These are phyloP conservation scores for Sporodiniella umbellata DNA, from an alignment of 371 early-diverging fungal genomes.

Conservation along the genomic window DNA sequence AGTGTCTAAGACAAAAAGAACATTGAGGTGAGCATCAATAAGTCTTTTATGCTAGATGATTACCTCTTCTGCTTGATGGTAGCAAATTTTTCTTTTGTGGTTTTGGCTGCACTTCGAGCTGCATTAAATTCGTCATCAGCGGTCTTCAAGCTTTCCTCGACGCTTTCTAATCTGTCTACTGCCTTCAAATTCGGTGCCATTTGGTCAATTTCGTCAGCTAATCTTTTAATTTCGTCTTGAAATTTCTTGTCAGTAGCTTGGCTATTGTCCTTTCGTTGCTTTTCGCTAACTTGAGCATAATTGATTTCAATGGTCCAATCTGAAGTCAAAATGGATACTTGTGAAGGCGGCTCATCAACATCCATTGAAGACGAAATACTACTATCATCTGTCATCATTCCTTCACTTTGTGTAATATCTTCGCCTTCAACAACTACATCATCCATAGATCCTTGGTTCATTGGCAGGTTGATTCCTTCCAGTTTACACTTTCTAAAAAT, in stretches of 20 bases:
- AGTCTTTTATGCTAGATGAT: not conserved
- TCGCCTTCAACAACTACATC: slow-evolving; percentile 68
- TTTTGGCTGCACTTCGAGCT: slow-evolving; percentile 75
- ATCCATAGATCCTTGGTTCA: slow-evolving; percentile 63
- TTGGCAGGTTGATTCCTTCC: slow-evolving; percentile 87
- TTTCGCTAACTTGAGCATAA: slow-evolving; percentile 50
- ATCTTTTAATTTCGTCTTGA: slow-evolving; percentile 61
- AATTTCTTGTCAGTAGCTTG: slow-evolving; percentile 65
- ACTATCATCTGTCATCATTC: not conserved
- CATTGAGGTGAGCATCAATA: not conserved
- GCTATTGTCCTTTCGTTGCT: slow-evolving; percentile 48
- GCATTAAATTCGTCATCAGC: slow-evolving; percentile 80
- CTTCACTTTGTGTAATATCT: slow-evolving; percentile 5
- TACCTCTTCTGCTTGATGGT: slow-evolving; percentile 81
- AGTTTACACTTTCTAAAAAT: slow-evolving; percentile 87
- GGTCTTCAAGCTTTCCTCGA: slow-evolving; percentile 71
- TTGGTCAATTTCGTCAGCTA: slow-evolving; percentile 75
- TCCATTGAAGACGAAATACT: slow-evolving; percentile 43
- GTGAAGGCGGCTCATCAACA: slow-evolving; percentile 46
- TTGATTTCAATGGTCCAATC: slow-evolving; percentile 61
- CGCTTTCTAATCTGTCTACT: slow-evolving; percentile 79
- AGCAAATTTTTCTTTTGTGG: slow-evolving; percentile 78
- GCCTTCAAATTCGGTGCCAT: slow-evolving; percentile 91
- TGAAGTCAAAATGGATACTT: slow-evolving; percentile 32
- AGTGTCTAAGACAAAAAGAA: slow-evolving; percentile 45